Percentiles rank a stretch among this genome's conserved stretches.
Conservation (phyloP, 1,139 yeast species). For the Suhomyces maxii region DNA sequence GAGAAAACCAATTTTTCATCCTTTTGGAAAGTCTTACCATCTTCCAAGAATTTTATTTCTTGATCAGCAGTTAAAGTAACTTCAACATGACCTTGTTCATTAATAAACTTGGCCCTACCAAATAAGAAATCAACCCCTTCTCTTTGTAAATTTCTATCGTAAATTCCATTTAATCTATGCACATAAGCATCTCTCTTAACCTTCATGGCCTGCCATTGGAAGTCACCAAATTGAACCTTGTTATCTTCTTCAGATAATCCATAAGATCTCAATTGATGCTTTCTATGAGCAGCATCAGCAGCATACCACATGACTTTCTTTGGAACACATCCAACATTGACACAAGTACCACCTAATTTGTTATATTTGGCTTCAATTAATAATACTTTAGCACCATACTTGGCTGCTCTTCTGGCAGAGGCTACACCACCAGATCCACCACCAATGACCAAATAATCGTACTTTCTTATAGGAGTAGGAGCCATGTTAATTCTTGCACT, state of each 20-base stretch:
- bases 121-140: constrained; percentile 86
- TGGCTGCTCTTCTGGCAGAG: constrained; percentile 93
- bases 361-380: constrained; percentile 70
- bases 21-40: constrained; percentile 31
- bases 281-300: constrained; percentile 77
- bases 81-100: constrained; percentile 69
- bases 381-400: constrained; percentile 85
- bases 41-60: constrained; percentile 35
- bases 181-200: constrained; percentile 90
- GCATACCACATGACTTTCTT: constrained; percentile 99
- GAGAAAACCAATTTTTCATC: constrained; percentile 62
- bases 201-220: constrained; percentile 81
- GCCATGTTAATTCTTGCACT: constrained; percentile 44
- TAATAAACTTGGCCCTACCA: constrained; percentile 82
- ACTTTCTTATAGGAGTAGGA: constrained; percentile 55
- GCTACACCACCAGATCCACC: constrained; percentile 99
- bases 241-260: constrained; percentile 65
- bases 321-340: constrained; percentile 98
- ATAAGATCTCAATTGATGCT: constrained; percentile 74
- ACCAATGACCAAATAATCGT: constrained; percentile 91
- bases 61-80: constrained; percentile 56
- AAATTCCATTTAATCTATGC: constrained; percentile 84
- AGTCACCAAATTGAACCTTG: constrained; percentile 53
- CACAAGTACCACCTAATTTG: constrained; percentile 95
- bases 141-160: constrained; percentile 78